These are phyloP conservation scores for Sporothrix humicola DNA, from an alignment of 2,329 filamentous ascomycete genomes.

Conservation along the genomic window DNA sequence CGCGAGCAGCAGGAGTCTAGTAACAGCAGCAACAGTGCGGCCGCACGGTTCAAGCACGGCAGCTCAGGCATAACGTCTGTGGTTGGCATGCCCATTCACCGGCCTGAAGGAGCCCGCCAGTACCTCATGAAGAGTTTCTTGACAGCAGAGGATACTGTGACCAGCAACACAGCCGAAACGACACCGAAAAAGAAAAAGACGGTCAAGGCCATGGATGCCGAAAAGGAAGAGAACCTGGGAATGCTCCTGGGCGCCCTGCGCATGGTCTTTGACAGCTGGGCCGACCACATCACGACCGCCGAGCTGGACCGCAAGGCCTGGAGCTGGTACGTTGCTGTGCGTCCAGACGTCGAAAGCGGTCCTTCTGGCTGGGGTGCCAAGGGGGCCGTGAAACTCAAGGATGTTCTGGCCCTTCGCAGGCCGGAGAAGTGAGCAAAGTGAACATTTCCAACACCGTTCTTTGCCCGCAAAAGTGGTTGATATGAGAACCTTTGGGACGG, in stretches of 20 bases:
- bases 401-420: slow-evolving; percentile 67
- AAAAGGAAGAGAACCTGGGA: slow-evolving; percentile 73
- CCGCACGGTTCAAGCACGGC: slow-evolving; percentile 37
- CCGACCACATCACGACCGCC: slow-evolving; percentile 60
- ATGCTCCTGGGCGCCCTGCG: slow-evolving; percentile 73
- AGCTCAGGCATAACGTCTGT: slow-evolving; percentile 44
- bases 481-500: not conserved
- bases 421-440: slow-evolving; percentile 36
- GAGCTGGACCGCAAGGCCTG: slow-evolving; percentile 80
- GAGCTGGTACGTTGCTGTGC: slow-evolving; percentile 78
- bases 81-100: slow-evolving; percentile 72
- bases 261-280: slow-evolving; percentile 76
- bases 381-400: slow-evolving; percentile 67
- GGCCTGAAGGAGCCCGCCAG: slow-evolving; percentile 69
- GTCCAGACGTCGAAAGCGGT: slow-evolving; percentile 77
- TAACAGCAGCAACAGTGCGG: slow-evolving; percentile 29
- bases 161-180: slow-evolving; percentile 26
- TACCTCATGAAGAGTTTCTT: slow-evolving; percentile 67
- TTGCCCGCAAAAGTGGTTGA: no score
- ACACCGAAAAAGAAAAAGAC: slow-evolving; percentile 58
- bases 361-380: slow-evolving; percentile 84
- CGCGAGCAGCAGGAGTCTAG: slow-evolving; percentile 44
- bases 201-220: slow-evolving; percentile 56
- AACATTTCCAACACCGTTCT: no score
- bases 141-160: slow-evolving; percentile 43